phyloP scores from a whole-genome alignment of 2,329 filamentous ascomycete genomes.

The Teratosphaeria gauchensis region DNA sequence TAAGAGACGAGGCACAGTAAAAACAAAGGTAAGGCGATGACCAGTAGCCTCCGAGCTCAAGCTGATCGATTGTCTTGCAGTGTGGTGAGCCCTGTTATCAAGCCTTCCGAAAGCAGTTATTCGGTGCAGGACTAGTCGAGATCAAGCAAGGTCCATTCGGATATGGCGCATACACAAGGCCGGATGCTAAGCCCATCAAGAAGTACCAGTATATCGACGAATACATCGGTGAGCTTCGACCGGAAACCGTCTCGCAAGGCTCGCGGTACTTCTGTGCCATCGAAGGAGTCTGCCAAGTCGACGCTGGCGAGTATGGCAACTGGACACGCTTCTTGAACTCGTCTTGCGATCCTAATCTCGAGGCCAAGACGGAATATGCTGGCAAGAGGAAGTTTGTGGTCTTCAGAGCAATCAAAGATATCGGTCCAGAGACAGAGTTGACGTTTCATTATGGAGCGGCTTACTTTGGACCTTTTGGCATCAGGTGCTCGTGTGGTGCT shows the following conservation, averaged over 20 bases:
- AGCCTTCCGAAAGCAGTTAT: neutral
- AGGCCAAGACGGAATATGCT: neutral
- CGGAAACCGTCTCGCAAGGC: neutral
- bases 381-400: conserved; percentile 4
- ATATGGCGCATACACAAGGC: conserved; percentile 4
- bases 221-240: conserved; percentile 6
- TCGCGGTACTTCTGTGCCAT: conserved; percentile 1
- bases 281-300: neutral
- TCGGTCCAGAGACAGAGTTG: conserved; percentile 2
- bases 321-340: conserved; percentile 9
- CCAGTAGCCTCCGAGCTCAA: neutral
- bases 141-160: conserved; percentile 1
- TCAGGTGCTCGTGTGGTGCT: conserved; percentile 3
- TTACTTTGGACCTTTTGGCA: conserved; percentile 4
- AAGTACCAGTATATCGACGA: conserved; percentile 6
- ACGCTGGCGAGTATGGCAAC: conserved; percentile 4
- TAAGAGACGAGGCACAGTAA: neutral
- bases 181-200: neutral
- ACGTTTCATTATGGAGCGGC: conserved; percentile 2
- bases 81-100: neutral
- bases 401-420: conserved; percentile 3
- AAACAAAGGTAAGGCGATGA: neutral
- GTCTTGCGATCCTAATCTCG: conserved; percentile 4
- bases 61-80: neutral
- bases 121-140: conserved; percentile 1